Base-by-base conservation (phyloP, 352 stramenopile species). In the Pythium utonaiense region DNA sequence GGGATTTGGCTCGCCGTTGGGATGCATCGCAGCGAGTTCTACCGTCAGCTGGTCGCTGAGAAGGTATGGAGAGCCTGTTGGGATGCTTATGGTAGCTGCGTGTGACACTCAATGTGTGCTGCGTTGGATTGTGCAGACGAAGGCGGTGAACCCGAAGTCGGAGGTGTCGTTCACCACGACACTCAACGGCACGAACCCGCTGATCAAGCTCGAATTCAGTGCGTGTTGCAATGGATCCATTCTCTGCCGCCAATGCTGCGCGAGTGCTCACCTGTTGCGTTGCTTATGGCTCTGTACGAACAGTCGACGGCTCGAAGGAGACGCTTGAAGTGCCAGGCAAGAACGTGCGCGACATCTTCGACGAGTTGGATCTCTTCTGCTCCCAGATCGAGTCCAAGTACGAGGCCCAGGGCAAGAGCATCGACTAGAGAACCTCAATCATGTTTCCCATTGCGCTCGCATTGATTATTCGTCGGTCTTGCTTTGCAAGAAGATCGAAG, bases 341-440 rank as follows among this genome's bases (percentile, higher is more conserved):
- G 69, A 85, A 88, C 42, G 80, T 94, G 42, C 74, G 78, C 62
- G 85, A 90, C 31, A 94, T 94, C 66, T 91, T 92, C 54, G 84
- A 93, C 24, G 79, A 93, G 24, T 67, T 94, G 48, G 85, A 94
- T 65, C 87, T 79, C 50, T 83, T 84, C 69, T 94, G 85, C 77
- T 87, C 82, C 50, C 80, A 89, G 72, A 94, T 94, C 57, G 85
- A 94, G 70, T 83, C 85, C 53, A 83, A 94, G 69, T 91, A 93
- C 66, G 85, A 94, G 71, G 69, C 77, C 57, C 64, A 81, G 64
- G 85, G 85, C 70, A 94, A 94, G 78, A 65, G 53, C 63, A 93
- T 94, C 63, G 85, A 94, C 59, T 92, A 91, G 73, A 60, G 33
- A 48, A 42, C 19, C 44, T 49, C 3, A 48, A 58, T 30, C 48